These are phyloP conservation scores for Debaryomyces sp. DNA, from an alignment of 1,139 yeast species.

Conservation along the genomic window DNA sequence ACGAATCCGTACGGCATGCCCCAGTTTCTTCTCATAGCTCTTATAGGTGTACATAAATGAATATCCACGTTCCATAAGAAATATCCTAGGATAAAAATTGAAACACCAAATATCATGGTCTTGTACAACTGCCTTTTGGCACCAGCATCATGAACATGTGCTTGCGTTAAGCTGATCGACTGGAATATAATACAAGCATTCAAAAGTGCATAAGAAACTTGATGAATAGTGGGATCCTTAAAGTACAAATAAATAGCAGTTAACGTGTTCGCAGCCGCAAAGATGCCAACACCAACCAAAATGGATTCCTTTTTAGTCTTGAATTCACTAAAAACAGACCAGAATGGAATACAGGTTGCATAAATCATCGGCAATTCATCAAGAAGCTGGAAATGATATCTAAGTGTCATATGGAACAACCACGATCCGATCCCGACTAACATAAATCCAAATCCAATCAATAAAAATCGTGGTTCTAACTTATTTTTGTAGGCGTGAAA, in stretches of 20 bases:
- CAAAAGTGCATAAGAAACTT: slow-evolving; percentile 69
- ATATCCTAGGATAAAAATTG: slow-evolving; percentile 73
- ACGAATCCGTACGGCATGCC: slow-evolving; percentile 90
- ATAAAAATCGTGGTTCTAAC: slow-evolving; percentile 69
- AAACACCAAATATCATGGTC: slow-evolving; percentile 62
- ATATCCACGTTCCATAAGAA: slow-evolving; percentile 85
- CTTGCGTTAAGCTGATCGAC: slow-evolving; percentile 52
- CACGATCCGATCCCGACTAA: slow-evolving; percentile 92
- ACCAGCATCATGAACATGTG: slow-evolving; percentile 49
- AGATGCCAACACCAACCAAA: slow-evolving; percentile 58
- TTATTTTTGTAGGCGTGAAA: slow-evolving; percentile 59
- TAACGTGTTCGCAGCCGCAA: slow-evolving; percentile 54
- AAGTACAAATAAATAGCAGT: slow-evolving; percentile 67
- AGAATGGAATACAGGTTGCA: slow-evolving; percentile 93
- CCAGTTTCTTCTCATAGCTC: slow-evolving; percentile 59
- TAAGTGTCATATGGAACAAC: slow-evolving; percentile 94
- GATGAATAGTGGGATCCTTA: slow-evolving; percentile 88
- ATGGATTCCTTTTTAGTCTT: slow-evolving; percentile 39
- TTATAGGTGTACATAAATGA: slow-evolving; percentile 70
- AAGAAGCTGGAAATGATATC: slow-evolving; percentile 83
- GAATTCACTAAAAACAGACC: slow-evolving; percentile 80
- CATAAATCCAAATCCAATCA: slow-evolving; percentile 77
- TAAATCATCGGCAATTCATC: slow-evolving; percentile 98
- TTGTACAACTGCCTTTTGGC: slow-evolving; percentile 52
- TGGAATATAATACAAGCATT: slow-evolving; percentile 63